Evolutionary conservation across 371 early-diverging fungal species (phyloP).

Genomic region (Mortierella polycephala): DNA sequence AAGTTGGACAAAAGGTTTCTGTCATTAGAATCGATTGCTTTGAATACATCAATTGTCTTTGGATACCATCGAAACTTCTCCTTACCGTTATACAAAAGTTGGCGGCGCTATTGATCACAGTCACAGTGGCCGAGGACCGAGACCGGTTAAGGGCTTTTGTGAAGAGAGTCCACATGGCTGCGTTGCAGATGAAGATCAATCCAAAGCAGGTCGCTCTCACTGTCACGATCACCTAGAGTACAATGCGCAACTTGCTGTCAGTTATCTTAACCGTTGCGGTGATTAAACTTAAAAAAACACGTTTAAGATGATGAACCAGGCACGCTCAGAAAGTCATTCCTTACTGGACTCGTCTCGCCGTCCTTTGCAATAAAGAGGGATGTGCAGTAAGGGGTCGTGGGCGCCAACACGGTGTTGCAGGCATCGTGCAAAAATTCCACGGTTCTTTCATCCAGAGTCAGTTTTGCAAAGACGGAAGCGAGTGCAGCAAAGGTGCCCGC

Average conservation of each 20-base stretch:
- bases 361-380: constrained; percentile 44
- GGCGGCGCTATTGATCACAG: constrained; percentile 77
- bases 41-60: not conserved
- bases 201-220: constrained; percentile 66
- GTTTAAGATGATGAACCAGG: not conserved
- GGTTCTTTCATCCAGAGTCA: constrained; percentile 70
- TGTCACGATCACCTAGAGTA: constrained; percentile 48
- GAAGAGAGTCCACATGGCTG: constrained; percentile 84
- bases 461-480: constrained; percentile 82
- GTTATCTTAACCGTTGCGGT: too few species aligned
- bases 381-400: constrained; percentile 45
- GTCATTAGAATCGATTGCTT: too few species aligned
- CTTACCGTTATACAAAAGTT: constrained; percentile 78
- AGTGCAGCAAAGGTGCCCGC: constrained; percentile 78
- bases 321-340: not conserved
- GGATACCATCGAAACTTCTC: not conserved
- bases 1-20: too few species aligned
- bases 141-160: constrained; percentile 81
- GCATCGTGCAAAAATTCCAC: constrained; percentile 42
- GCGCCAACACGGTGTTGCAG: constrained; percentile 37
- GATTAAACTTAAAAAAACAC: not conserved
- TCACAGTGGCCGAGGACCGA: constrained; percentile 74
- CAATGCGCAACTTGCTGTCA: not conserved
- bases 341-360: constrained; percentile 52
- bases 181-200: constrained; percentile 73